Evolutionary conservation across 1,284 basidiomycete species (phyloP).

Genomic region (Anthracocystis panici-leucophaei): DNA sequence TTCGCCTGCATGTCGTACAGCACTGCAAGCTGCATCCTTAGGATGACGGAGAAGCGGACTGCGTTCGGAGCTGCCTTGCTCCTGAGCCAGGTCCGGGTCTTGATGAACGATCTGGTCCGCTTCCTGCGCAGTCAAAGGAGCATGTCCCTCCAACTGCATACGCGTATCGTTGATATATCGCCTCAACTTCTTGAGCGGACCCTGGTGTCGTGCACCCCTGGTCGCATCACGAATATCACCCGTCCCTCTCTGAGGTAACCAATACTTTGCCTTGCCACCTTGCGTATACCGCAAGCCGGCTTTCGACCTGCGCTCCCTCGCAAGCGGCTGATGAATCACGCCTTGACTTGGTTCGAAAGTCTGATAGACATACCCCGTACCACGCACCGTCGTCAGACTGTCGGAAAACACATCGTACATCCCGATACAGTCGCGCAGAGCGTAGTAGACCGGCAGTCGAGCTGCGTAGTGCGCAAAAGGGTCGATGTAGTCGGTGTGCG

Average conservation of each 20-base stretch:
- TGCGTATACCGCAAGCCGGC: constrained; percentile 86
- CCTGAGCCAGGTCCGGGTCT: constrained; percentile 70
- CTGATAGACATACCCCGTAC: constrained; percentile 92
- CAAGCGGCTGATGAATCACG: constrained; percentile 77
- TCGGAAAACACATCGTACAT: constrained; percentile 89
- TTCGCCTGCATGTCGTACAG: constrained; percentile 41
- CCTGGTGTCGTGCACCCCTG: constrained; percentile 59
- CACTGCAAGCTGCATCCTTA: constrained; percentile 25
- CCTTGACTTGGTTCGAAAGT: constrained; percentile 96
- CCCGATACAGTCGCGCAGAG: constrained; percentile 81
- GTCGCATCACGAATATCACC: constrained; percentile 40
- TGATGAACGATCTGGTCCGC: constrained; percentile 78
- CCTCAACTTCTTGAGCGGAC: constrained; percentile 71
- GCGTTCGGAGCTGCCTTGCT: constrained; percentile 59
- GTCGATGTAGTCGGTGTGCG: constrained; percentile 63
- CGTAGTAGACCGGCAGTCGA: constrained; percentile 72
- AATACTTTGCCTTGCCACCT: constrained; percentile 78
- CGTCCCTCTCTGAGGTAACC: constrained; percentile 59
- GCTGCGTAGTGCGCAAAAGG: constrained; percentile 54
- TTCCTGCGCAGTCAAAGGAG: constrained; percentile 80
- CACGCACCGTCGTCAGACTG: constrained; percentile 82
- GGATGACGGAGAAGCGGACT: constrained; percentile 33
- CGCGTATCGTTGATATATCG: constrained; percentile 73
- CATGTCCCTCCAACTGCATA: constrained; percentile 77
- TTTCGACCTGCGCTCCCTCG: constrained; percentile 51